Conservation (phyloP, 1,139 yeast genomes). For the Suhomyces guaymorum region DNA sequence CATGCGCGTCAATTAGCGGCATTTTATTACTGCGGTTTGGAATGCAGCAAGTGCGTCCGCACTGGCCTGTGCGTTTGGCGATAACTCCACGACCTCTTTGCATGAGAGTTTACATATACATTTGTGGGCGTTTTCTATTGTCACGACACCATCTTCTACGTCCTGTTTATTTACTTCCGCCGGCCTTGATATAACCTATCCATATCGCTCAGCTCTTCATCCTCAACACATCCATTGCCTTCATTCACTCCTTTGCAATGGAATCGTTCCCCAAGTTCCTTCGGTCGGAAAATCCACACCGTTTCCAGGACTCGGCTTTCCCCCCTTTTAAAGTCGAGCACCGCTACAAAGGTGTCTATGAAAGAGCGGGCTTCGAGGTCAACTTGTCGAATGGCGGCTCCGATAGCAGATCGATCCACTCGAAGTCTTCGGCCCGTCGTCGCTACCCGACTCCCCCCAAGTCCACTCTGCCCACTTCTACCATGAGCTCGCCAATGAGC, state of each 20-base stretch:
- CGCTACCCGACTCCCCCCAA: slow-evolving; percentile 14
- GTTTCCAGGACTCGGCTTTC: slow-evolving; percentile 47
- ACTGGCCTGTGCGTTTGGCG: slow-evolving; percentile 1
- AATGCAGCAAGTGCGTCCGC: neutral
- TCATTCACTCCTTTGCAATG: slow-evolving; percentile 12
- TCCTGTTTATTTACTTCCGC: slow-evolving; percentile 1
- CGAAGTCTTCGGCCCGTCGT: slow-evolving; percentile 6
- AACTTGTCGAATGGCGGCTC: slow-evolving; percentile 24
- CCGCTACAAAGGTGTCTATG: slow-evolving; percentile 60
- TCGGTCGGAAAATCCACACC: slow-evolving; percentile 33
- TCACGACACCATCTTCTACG: too few relatives aligned
- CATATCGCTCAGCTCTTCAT: neutral
- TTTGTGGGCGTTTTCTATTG: too few relatives aligned
- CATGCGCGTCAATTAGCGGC: too few relatives aligned
- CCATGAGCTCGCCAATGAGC: slow-evolving; percentile 12
- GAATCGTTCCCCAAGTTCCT: slow-evolving; percentile 31
- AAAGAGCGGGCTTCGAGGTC: slow-evolving; percentile 67
- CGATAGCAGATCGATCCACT: slow-evolving; percentile 15
- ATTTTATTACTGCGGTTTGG: neutral
- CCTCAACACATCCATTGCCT: neutral
- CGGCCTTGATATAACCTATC: neutral
- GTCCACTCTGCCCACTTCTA: slow-evolving; percentile 14
- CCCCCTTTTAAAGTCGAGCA: slow-evolving; percentile 61
- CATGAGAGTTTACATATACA: too few relatives aligned
- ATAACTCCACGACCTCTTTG: slow-evolving; percentile 5